Evolutionary conservation across 306 rosid species (phyloP).

Genomic region (Castanea mollissima): DNA sequence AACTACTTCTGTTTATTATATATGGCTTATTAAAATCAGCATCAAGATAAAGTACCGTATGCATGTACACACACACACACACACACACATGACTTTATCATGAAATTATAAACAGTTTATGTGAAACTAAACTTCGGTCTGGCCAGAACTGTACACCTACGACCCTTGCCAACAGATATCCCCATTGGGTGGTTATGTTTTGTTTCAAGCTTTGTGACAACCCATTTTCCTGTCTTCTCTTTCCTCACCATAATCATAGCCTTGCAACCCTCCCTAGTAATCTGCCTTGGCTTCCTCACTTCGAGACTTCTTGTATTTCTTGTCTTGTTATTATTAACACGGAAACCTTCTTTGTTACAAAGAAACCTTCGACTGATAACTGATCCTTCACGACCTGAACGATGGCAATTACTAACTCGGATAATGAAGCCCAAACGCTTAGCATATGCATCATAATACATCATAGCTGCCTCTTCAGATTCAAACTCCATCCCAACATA

Average conservation of each 20-base stretch:
- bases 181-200: slow-evolving; percentile 4
- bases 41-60: no score
- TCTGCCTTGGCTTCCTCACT: slow-evolving; percentile 9
- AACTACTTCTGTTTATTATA: no score
- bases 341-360: slow-evolving; percentile 44
- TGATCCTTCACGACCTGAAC: slow-evolving; percentile 34
- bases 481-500: slow-evolving; percentile 42
- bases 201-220: slow-evolving; percentile 7
- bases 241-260: slow-evolving; percentile 14
- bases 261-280: slow-evolving; percentile 16
- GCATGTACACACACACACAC: no score
- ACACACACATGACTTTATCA: no score
- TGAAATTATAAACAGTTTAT: no score
- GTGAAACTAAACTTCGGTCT: slow-evolving; percentile 2
- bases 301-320: neutral
- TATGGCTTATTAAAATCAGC: no score
- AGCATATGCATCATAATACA: slow-evolving; percentile 29
- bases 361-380: slow-evolving; percentile 36
- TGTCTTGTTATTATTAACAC: slow-evolving; percentile 1
- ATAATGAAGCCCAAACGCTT: slow-evolving; percentile 29
- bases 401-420: slow-evolving; percentile 40
- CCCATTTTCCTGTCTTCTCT: slow-evolving; percentile 15
- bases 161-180: slow-evolving; percentile 1
- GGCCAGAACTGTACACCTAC: neutral
- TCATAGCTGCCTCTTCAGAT: slow-evolving; percentile 37